phyloP scores from a whole-genome alignment of 2,329 filamentous ascomycete species.

The Diaporthe citrichinensis region DNA sequence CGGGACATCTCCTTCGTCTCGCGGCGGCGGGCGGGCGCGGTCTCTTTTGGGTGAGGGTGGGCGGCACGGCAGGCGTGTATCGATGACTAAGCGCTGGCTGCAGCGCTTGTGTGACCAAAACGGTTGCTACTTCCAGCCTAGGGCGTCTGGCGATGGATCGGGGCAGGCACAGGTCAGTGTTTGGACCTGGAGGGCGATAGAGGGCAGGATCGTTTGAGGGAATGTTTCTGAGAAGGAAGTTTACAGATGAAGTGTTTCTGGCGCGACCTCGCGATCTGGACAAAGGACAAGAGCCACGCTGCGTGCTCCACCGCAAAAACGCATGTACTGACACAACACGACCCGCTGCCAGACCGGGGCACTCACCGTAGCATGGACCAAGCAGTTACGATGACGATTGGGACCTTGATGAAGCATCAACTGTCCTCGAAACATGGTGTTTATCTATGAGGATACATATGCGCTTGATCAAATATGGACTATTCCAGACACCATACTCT shows the following conservation, averaged over 20 bases:
- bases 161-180: background rate
- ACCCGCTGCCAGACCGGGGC: slow-evolving; percentile 29
- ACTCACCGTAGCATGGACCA: background rate
- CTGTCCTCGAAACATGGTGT: too few species aligned
- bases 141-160: slow-evolving; percentile 2
- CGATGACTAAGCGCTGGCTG: slow-evolving; percentile 19
- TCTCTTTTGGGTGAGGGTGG: background rate
- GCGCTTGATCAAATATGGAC: background rate
- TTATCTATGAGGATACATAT: background rate
- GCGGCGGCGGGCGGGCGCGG: slow-evolving; percentile 12
- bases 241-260: background rate
- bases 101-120: slow-evolving; percentile 12
- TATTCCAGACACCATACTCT: background rate
- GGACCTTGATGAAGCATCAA: too few species aligned
- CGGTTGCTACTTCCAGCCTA: background rate
- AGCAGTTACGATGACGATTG: too few species aligned
- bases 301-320: slow-evolving; percentile 28
- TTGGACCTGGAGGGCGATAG: background rate
- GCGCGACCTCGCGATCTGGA: slow-evolving; percentile 3
- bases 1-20: slow-evolving; percentile 41
- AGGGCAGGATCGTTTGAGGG: background rate
- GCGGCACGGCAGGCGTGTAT: background rate
- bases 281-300: slow-evolving; percentile 23
- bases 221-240: background rate
- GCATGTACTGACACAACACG: slow-evolving; percentile 32